Base-by-base conservation (phyloP, 176 grass and related monocot genomes). In the Oryza glumipatula region DNA sequence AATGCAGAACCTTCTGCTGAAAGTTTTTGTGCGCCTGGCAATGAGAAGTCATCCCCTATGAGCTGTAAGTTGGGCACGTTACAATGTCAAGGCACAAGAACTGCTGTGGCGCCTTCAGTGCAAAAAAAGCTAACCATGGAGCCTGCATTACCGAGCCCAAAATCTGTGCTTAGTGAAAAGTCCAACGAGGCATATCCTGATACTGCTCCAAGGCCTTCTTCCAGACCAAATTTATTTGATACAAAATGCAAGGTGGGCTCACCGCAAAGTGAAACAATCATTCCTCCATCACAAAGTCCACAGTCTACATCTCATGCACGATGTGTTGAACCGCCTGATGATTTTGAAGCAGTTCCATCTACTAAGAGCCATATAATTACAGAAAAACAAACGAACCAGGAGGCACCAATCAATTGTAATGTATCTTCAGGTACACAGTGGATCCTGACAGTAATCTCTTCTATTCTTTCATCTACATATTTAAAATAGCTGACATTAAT, bases 361-460 rank as follows among this genome's bases (percentile, higher is more conserved):
- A 44, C 52, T 26, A 83, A 79, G 70, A 61, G n/a, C 11, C 23
- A 6, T 86, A 61, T 60, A 21, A 68, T 13, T 7, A 65, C 32
- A 32, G 79, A 86, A 11, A 49, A 61, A 64, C 68, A 71, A 73
- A 72, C 24, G 52, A 84, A 65, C 56, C 54, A 51, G 68, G 67
- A 81, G 38, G 21, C 19, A 21, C 78, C 52, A 30, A 67, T 65
- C 67, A 67, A 44, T 74, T 63, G 80, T n/a, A 72, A 86, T 51
- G 65, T 45, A 56, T 73, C 80, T 71, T 76, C 80, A 84, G 92
- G 92, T 94, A 73, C 6, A 16, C 24, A 67, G 67, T 85, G 38
- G 2, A 83, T 76, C 35, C 17, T 49, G 66, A 13, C 11, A 3
- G 49, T 65, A 56, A 82, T 30, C 7, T 73, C 43, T 67, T 67